Evolutionary conservation across 2,329 filamentous ascomycete genomes (phyloP).

Genomic region (Dothideomycetes sp.): DNA sequence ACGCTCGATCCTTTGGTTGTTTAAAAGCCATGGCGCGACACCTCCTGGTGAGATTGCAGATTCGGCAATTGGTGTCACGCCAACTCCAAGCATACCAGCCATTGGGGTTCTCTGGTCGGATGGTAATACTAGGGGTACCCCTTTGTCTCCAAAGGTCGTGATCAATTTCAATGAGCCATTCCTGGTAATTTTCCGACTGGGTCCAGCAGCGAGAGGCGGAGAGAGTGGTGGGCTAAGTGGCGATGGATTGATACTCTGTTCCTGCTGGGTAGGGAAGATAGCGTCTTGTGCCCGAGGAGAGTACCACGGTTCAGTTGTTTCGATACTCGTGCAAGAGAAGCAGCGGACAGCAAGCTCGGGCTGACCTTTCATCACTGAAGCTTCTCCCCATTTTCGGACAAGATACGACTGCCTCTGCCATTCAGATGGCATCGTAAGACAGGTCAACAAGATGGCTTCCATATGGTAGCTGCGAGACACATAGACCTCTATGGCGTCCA

Average conservation of each 20-base stretch:
- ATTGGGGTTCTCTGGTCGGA: conserved; percentile 49
- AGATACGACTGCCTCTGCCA: conserved; percentile 88
- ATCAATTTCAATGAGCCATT: conserved; percentile 82
- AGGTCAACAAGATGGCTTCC: conserved; percentile 85
- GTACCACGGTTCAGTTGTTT: conserved; percentile 78
- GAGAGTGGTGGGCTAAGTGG: conserved; percentile 62
- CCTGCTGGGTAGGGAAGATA: conserved; percentile 47
- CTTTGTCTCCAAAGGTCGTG: conserved; percentile 67
- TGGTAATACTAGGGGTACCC: conserved; percentile 52
- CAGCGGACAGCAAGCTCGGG: conserved; percentile 85
- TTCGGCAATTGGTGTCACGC: conserved; percentile 76
- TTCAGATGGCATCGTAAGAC: conserved; percentile 69
- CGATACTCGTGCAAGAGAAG: conserved; percentile 82
- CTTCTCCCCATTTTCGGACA: conserved; percentile 89
- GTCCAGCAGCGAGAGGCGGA: conserved; percentile 51
- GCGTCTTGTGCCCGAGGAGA: conserved; percentile 67
- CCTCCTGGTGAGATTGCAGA: conserved; percentile 59
- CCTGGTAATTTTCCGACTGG: conserved; percentile 56
- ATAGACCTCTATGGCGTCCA: conserved; percentile 94
- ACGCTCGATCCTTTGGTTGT: conserved; percentile 25
- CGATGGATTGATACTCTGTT: conserved; percentile 26
- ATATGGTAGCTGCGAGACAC: conserved; percentile 83
- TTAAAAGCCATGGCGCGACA: conserved; percentile 29
- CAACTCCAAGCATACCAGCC: conserved; percentile 52
- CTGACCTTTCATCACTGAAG: conserved; percentile 76